A percentile compares a stretch with the other conserved stretches of the same genome.
Conservation (phyloP, 1,139 yeast genomes). For the Hyphopichia burtonii region DNA sequence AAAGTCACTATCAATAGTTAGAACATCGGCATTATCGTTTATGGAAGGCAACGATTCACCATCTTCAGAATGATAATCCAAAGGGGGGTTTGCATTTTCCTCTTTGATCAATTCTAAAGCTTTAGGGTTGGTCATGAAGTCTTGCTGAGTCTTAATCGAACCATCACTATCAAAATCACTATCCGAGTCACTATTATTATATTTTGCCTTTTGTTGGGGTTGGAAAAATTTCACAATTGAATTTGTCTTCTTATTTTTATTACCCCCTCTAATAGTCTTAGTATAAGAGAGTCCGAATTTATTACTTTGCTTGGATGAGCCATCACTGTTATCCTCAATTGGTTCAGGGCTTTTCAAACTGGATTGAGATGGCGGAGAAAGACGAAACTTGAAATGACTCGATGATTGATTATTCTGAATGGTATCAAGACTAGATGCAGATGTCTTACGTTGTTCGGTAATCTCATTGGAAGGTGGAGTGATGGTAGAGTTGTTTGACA, state of each 20-base stretch:
- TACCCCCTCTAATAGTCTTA: slow-evolving; percentile 13
- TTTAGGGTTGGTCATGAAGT: not conserved
- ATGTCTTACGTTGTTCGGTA: not conserved
- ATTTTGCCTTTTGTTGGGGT: slow-evolving; percentile 13
- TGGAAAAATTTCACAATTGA: slow-evolving; percentile 7
- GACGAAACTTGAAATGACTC: not conserved
- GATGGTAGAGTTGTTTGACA: not conserved
- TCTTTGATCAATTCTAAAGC: slow-evolving; percentile 21
- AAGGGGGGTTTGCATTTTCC: slow-evolving; percentile 6
- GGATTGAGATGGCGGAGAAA: not conserved
- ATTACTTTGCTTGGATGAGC: not conserved
- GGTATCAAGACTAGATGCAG: not conserved
- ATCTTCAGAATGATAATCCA: not conserved
- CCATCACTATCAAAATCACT: slow-evolving; percentile 20
- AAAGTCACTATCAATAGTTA: slow-evolving; percentile 34
- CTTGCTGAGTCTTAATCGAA: slow-evolving; percentile 1
- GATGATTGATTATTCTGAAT: not conserved
- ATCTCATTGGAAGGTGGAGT: not conserved
- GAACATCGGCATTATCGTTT: not conserved
- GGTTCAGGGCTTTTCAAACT: not conserved
- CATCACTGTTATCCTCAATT: not conserved
- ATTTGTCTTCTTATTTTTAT: slow-evolving; percentile 5
- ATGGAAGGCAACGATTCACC: not conserved
- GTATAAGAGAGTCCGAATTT: slow-evolving; percentile 11
- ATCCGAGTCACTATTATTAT: slow-evolving; percentile 8